A percentile compares a stretch with the other conserved stretches of the same genome.
These are phyloP conservation scores for Hydnomerulius pinastri DNA, from an alignment of 768 basidiomycete species.

Conservation along the genomic window DNA sequence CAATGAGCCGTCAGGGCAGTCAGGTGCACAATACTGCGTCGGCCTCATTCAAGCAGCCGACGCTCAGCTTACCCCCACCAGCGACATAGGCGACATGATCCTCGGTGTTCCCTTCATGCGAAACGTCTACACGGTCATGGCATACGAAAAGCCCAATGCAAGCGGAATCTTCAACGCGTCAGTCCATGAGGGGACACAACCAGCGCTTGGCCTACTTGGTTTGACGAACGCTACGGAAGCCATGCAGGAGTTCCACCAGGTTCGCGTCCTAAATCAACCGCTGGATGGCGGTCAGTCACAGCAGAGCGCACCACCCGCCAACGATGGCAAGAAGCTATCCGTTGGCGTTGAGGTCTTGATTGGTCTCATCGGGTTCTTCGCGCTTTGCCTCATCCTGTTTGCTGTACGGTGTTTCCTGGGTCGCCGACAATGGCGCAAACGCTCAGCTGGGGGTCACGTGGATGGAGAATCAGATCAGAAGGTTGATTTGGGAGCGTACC, in stretches of 20 bases:
- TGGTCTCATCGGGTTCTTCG: conserved; percentile 59
- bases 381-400: conserved; percentile 55
- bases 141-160: conserved; percentile 50
- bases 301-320: conserved; percentile 7
- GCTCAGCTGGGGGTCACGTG: conserved; percentile 10
- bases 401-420: conserved; percentile 51
- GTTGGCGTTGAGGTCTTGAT: conserved; percentile 67
- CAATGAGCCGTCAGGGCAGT: conserved; percentile 43
- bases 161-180: conserved; percentile 46
- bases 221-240: conserved; percentile 66
- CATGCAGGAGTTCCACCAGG: conserved; percentile 65
- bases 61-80: conserved; percentile 36
- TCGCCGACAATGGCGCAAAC: conserved; percentile 37
- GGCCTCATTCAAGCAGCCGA: conserved; percentile 69
- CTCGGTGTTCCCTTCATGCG: conserved; percentile 80
- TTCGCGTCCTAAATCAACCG: conserved; percentile 67
- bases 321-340: conserved; percentile 42
- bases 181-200: conserved; percentile 23
- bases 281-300: conserved; percentile 32
- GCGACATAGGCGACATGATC: conserved; percentile 63
- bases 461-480: conserved; percentile 15
- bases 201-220: conserved; percentile 60
- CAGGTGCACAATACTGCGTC: conserved; percentile 49
- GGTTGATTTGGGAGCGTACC: conserved; percentile 32
- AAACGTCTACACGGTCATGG: conserved; percentile 77